Base-by-base conservation (phyloP, 164 flowering plant species). In the Tetrastigma voinierianum region DNA sequence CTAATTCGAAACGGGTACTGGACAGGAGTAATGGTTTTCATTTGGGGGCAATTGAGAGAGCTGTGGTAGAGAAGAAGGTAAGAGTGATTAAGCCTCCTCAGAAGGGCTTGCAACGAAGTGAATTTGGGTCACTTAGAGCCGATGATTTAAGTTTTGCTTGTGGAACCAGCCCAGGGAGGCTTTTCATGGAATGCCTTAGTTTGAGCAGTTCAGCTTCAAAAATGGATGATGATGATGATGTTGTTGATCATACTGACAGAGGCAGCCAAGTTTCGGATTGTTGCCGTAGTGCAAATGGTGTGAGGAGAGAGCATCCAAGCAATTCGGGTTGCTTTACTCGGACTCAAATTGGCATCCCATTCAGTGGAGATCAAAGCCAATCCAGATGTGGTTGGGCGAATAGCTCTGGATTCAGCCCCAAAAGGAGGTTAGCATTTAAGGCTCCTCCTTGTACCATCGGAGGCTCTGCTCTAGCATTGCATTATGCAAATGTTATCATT, bases 401-500 rank as follows among this genome's bases (percentile, higher is more conserved):
- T 57, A 68, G 69, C 19, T 60, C 83, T 3, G 74, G 17, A 14
- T 79, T 81, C 72, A 80, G 84, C 19, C 77, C 81, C 4, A 89
- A 86, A 59, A 87, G 86, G 66, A 79, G 80, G 80, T 51, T 89
- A 64, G 57, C 74, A 25, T 57, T 72, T 2, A 67, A 78, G 64
- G 91, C 95, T 15, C 67, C 87, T 61, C 81, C 93, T 46, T 73
- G 79, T 46, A 93, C 99, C 9, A 70, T 93, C 49, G 99, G 99
- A 59, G 98, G 99, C 44, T 93, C 97, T 65, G 97, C 98, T 59
- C 79, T 96, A 56, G 93, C 97, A 32, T 68, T 90, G 78, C 98
- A 91, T 72, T 96, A 96, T 74, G 98, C 99, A 7, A 96, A 96
- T 76, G 80, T 96, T 6, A 85, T 96, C 32, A 96, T 93, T 55